Percentiles rank a stretch among this genome's conserved stretches.
Conservation (phyloP, 2,329 filamentous ascomycete genomes). For the Penicillium crustosum region DNA sequence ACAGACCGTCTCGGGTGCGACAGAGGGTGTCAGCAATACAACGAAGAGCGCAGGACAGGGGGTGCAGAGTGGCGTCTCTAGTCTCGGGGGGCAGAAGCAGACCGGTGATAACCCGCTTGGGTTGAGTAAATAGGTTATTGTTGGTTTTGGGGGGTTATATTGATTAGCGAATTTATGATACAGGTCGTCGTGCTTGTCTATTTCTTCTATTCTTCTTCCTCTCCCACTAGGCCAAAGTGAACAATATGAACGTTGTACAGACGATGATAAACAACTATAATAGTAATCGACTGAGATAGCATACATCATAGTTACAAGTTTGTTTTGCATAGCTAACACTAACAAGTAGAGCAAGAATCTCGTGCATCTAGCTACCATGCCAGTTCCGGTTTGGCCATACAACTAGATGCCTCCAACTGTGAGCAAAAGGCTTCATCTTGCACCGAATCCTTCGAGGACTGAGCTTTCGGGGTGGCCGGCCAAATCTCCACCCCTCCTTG, state of each 20-base stretch:
- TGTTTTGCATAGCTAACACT: neutral
- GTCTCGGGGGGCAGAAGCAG: slow-evolving; percentile 23
- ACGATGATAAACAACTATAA: no score
- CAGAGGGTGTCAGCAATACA: slow-evolving; percentile 32
- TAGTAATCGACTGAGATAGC: neutral
- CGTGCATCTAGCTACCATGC: slow-evolving; percentile 11
- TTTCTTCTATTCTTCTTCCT: no score
- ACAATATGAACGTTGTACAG: no score
- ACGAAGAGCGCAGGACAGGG: slow-evolving; percentile 26
- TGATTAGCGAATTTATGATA: neutral
- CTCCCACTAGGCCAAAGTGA: no score
- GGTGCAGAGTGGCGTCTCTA: slow-evolving; percentile 11
- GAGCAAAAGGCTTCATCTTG: slow-evolving; percentile 23
- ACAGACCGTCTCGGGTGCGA: slow-evolving; percentile 29
- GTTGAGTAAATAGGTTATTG: slow-evolving; percentile 6
- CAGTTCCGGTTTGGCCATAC: slow-evolving; percentile 14
- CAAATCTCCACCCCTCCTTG: slow-evolving; percentile 51
- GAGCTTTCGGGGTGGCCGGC: slow-evolving; percentile 40
- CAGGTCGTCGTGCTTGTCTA: neutral
- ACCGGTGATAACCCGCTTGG: slow-evolving; percentile 25
- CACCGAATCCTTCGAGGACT: slow-evolving; percentile 4
- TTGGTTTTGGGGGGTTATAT: neutral
- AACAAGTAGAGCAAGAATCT: neutral
- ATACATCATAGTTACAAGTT: neutral
- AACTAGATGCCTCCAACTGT: slow-evolving; percentile 17